phyloP scores from a whole-genome alignment of 2,329 filamentous ascomycete species.

The Mycosphaerella sp. region DNA sequence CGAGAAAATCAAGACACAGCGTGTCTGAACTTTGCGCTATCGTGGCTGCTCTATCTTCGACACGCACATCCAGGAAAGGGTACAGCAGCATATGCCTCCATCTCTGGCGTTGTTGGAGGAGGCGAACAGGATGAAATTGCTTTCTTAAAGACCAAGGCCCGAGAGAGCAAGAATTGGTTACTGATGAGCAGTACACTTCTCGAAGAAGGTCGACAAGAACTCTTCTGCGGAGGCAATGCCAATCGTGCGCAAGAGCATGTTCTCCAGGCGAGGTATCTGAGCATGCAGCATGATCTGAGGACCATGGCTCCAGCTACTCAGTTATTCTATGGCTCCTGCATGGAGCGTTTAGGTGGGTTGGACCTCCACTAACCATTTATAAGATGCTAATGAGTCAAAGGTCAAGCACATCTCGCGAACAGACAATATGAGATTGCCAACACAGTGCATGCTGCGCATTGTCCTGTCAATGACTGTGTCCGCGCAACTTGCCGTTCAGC shows the following conservation, averaged over 20 bases:
- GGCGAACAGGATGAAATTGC: constrained; percentile 69
- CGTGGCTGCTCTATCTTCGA: constrained; percentile 94
- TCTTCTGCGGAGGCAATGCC: constrained; percentile 46
- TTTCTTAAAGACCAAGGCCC: constrained; percentile 79
- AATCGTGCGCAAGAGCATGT: constrained; percentile 66
- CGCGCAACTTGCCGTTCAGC: constrained; percentile 67
- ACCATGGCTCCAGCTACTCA: constrained; percentile 68
- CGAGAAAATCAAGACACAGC: constrained; percentile 86
- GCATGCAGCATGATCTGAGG: constrained; percentile 68
- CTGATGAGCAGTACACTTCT: constrained; percentile 76
- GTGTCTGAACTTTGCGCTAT: constrained; percentile 90
- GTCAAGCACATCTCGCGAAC: constrained; percentile 51
- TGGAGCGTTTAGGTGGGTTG: constrained; percentile 62
- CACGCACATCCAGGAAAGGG: constrained; percentile 63
- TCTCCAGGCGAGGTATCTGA: constrained; percentile 73
- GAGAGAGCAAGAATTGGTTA: constrained; percentile 78
- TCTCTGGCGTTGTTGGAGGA: constrained; percentile 24
- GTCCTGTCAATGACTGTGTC: constrained; percentile 69
- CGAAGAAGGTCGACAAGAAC: constrained; percentile 73
- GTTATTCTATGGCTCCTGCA: constrained; percentile 65
- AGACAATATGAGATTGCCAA: constrained; percentile 67
- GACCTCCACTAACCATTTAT: background rate
- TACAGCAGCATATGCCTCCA: constrained; percentile 18
- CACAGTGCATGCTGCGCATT: constrained; percentile 59
- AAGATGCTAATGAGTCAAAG: constrained; percentile 28